phyloP scores from a whole-genome alignment of 2,329 filamentous ascomycete species.

The Cercospora sesami region DNA sequence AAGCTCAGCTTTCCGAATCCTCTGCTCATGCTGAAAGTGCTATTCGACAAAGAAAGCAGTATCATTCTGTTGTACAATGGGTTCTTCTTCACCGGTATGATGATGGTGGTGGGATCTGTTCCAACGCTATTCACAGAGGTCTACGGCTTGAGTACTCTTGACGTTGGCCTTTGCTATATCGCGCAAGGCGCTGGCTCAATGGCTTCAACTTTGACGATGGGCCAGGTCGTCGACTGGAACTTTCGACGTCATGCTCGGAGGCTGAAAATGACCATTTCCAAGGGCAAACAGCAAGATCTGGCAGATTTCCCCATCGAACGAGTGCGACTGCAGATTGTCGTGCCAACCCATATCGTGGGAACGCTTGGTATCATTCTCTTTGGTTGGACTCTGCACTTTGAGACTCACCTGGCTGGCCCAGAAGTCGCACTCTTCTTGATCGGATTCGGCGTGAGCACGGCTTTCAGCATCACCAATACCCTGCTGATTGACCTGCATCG shows the following conservation, averaged over 20 bases:
- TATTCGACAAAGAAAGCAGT: constrained; percentile 33
- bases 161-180: constrained; percentile 34
- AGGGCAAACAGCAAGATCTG: constrained; percentile 58
- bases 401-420: constrained; percentile 44
- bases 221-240: constrained; percentile 68
- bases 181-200: constrained; percentile 44
- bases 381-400: constrained; percentile 45
- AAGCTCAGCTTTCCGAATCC: constrained; percentile 45
- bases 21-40: constrained; percentile 38
- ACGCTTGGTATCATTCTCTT: constrained; percentile 42
- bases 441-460: constrained; percentile 37
- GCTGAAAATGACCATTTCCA: constrained; percentile 61
- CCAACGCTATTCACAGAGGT: constrained; percentile 44
- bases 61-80: constrained; percentile 35
- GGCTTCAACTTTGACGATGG: constrained; percentile 46
- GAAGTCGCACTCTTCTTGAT: constrained; percentile 50
- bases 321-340: constrained; percentile 45
- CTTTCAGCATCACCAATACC: constrained; percentile 49
- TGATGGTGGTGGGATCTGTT: constrained; percentile 48
- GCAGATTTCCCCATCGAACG: constrained; percentile 54
- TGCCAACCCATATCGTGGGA: constrained; percentile 41
- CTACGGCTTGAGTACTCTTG: constrained; percentile 38
- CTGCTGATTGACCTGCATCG: constrained; percentile 49
- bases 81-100: constrained; percentile 50
- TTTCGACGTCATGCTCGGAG: constrained; percentile 66